Evolutionary conservation across 2,329 filamentous ascomycete genomes (phyloP), one percentile per base, ranked within the genome.

Genomic region (Phaeosphaeriaceae sp.): DNA sequence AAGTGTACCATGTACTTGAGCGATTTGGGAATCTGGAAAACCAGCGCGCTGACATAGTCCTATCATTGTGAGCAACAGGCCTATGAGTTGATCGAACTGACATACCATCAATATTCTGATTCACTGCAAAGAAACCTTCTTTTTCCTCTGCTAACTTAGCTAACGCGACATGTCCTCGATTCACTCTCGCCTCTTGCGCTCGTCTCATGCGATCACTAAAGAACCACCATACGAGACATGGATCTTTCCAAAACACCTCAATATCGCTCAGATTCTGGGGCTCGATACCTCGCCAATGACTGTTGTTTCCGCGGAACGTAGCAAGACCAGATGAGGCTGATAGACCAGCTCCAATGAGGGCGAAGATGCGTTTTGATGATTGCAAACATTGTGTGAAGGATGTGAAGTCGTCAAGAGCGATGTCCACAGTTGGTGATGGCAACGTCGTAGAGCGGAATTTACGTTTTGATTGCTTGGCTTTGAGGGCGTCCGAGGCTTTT

Each of bases 91-190:
- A n/a, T n/a, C n/a, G n/a, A n/a, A n/a, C n/a, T n/a, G n/a, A n/a
- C 57, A 30, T 47, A 59, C 55, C 61, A 44, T 66, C 60, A 17
- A 64, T 58, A 18, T 64, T 66, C 45, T 63, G 58, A 18, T 17
- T 61, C 2, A 64, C 46, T 12, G 58, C 50, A 11, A 64, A 52
- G 36, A 56, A 56, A 6, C 16, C 6, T 29, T 33, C 26, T 26
- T 56, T 58, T 20, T 17, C 32, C 15, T 47, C 6, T 13, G 34
- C 34, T 50, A 63, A 32, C 35, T 48, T 46, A 12, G 55, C 51
- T 36, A 66, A 36, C 6, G 60, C 51, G 11, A 51, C 6, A 39
- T 64, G 62, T 17, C 42, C 62, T 12, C 41, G n/a, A 42, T 20
- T n/a, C n/a, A n/a, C n/a, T n/a, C n/a, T n/a, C n/a, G n/a, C n/a